Base-by-base conservation (phyloP, 805 yeast genomes). In the Zygoascus ofunaensis region DNA sequence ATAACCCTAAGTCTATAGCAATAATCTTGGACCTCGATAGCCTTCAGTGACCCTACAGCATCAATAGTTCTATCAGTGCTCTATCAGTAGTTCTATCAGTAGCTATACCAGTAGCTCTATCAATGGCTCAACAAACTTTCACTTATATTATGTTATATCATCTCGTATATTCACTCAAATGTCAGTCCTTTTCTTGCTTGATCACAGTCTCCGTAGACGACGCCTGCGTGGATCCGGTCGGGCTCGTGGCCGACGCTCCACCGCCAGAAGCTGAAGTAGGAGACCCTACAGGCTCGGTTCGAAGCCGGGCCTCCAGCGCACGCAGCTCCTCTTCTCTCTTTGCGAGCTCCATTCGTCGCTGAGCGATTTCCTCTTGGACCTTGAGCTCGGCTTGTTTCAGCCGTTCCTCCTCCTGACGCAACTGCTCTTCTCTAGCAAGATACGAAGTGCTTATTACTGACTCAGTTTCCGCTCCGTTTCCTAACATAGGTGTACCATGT, bases 341-440 rank as follows among this genome's bases (percentile, higher is more conserved):
- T 60, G 83, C 72, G 49, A 87, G 74, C 63, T 87, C 96, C 57
- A 80, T 79, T 55, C 92, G 74, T 70, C 87, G 85, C 61, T 73
- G 72, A 59, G 82, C 70, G 60, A 87, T 71, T 63, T 87, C 95
- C 59, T 81, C 84, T 65, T 87, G 95, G 21, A 87, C 94, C 55
- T 92, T 73, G 63, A 81, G 87, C 66, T 87, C 96, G 14, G 37
- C 35, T 37, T 85, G 83, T 57, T 74, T 80, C 58, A 87, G 72
- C 65, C 94, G 76, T 65, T 85, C 95, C 66, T 87, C 96, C 64
- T 87, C 96, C 43, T 81, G 69, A 56, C 84, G 79, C 56, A 87
- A 83, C 65, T 86, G 94, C 64, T 86, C 95, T 63, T 87, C 97
- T 63, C 90, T 84, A 34, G 78, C 76, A 42, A 73, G 54, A 49